These are phyloP conservation scores for Flaveria trinervia DNA, from an alignment of 129 eudicot species.

Conservation along the genomic window DNA sequence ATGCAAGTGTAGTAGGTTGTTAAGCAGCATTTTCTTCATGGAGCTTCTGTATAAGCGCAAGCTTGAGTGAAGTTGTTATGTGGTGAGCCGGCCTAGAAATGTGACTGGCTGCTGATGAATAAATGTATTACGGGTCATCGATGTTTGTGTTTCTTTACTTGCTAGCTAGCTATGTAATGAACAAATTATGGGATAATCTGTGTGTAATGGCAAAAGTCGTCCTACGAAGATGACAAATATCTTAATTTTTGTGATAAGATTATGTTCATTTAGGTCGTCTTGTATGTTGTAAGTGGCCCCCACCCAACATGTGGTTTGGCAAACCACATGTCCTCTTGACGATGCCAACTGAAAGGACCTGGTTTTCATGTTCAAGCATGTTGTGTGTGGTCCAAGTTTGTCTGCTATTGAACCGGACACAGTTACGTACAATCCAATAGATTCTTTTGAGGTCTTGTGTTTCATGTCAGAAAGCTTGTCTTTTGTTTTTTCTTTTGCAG, in stretches of 20 bases:
- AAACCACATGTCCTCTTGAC: constrained; percentile 27
- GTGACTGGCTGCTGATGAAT: constrained; percentile 47
- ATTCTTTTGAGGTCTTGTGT: not conserved
- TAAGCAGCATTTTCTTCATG: constrained; percentile 45
- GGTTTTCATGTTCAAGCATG: constrained; percentile 28
- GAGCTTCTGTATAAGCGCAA: constrained; percentile 78
- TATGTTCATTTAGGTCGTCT: constrained; percentile 6
- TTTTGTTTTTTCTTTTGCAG: not conserved
- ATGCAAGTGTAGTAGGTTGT: constrained; percentile 51
- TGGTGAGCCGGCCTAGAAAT: constrained; percentile 40
- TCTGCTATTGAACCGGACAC: not conserved
- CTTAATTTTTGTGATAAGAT: not conserved
- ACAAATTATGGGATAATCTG: constrained; percentile 21
- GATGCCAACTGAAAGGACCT: constrained; percentile 29
- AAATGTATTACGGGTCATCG: constrained; percentile 3
- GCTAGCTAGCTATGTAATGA: constrained; percentile 25
- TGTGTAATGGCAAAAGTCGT: constrained; percentile 23
- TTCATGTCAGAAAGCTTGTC: not conserved
- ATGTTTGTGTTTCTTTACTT: constrained; percentile 29
- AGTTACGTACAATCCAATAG: not conserved
- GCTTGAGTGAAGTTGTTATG: constrained; percentile 71
- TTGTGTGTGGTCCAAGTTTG: constrained; percentile 22
- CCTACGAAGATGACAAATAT: constrained; percentile 21
- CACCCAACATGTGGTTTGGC: constrained; percentile 30
- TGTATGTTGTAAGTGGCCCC: constrained; percentile 11